Evolutionary conservation across 208 protist species (phyloP).

Genomic region (Acanthamoeba lenticulata): DNA sequence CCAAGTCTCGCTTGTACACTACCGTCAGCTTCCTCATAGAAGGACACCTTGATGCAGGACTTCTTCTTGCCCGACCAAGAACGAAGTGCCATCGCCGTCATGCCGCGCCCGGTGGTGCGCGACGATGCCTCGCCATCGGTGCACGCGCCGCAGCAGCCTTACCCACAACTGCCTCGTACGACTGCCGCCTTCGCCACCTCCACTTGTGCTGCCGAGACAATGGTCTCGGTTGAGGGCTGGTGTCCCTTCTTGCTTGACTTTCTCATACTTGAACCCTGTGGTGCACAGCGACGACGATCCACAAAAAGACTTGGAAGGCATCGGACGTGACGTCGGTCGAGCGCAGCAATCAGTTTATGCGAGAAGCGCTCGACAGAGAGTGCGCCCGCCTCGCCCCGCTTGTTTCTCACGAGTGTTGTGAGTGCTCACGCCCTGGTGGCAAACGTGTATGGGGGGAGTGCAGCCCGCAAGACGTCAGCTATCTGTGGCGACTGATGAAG

Average conservation of each 20-base stretch:
- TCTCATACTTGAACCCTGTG: too few relatives aligned
- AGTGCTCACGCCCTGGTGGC: not conserved
- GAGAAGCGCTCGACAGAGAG: not conserved
- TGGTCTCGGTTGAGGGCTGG: too few relatives aligned
- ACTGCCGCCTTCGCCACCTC: too few relatives aligned
- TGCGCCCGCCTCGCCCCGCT: not conserved
- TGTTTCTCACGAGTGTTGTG: not conserved
- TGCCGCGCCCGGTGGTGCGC: not conserved
- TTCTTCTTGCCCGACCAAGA: not conserved
- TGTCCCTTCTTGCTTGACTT: too few relatives aligned
- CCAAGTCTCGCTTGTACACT: too few relatives aligned
- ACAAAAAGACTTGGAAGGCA: too few relatives aligned
- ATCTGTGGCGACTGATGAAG: not conserved
- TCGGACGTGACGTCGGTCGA: not conserved
- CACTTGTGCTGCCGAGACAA: too few relatives aligned
- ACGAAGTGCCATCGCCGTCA: not conserved
- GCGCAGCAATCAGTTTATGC: not conserved
- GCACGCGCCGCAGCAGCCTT: not conserved
- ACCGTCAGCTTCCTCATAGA: too few relatives aligned
- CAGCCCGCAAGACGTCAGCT: not conserved
- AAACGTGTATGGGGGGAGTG: too few relatives aligned
- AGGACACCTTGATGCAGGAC: not conserved
- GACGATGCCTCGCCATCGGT: not conserved
- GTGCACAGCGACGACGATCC: too few relatives aligned
- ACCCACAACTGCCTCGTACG: too few relatives aligned